A percentile compares a stretch with the other conserved stretches of the same genome.
Evolutionary conservation across 1,139 yeast genomes (phyloP).

Genomic region (Candida albicans): DNA sequence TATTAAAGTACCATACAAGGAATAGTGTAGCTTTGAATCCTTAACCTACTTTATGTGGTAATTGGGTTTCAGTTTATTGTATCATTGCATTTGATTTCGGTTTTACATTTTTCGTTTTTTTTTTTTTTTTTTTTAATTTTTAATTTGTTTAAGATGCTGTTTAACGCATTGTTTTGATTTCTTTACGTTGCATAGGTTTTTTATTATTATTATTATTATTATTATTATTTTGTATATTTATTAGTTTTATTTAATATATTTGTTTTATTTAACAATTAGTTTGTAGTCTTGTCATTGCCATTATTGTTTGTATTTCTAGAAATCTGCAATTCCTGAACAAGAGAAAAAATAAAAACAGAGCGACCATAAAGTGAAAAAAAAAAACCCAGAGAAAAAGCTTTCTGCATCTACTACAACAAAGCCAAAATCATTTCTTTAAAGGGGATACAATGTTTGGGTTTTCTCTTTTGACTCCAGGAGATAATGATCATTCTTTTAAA

Average conservation of each 20-base stretch:
- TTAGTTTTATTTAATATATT: not conserved
- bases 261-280: not conserved
- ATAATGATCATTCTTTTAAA: constrained; percentile 34
- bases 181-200: constrained; percentile 4
- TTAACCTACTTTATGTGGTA: constrained; percentile 5
- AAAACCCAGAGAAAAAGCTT: not conserved
- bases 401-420: not conserved
- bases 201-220: no score
- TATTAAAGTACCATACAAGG: constrained; percentile 45
- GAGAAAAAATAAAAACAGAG: not conserved
- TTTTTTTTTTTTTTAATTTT: not conserved
- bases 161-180: not conserved
- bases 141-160: no score
- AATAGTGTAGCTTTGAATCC: constrained; percentile 32
- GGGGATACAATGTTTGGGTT: constrained; percentile 39
- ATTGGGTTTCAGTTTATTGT: not conserved
- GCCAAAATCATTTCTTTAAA: not conserved
- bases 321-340: not conserved
- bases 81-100: not conserved
- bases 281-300: no score
- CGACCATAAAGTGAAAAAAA: not conserved
- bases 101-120: no score
- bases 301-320: no score
- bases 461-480: constrained; percentile 36
- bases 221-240: not conserved